Conservation (phyloP, 1,284 basidiomycete species). For the Apiotrichum porosum region DNA sequence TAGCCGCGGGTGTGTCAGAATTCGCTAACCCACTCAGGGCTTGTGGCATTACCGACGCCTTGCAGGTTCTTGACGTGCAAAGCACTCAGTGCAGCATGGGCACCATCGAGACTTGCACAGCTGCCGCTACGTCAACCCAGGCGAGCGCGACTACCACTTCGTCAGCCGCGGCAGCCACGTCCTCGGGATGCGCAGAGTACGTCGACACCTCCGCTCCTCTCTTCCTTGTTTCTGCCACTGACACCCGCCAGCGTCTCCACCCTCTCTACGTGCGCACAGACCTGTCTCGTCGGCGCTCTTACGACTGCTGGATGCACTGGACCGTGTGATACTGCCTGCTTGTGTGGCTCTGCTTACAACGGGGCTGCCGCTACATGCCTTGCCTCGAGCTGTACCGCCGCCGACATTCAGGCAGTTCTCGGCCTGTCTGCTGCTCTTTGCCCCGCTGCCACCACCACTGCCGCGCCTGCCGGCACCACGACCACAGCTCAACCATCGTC, state of each 20-base stretch:
- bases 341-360: neutral
- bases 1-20: too few species aligned
- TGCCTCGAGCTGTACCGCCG: neutral
- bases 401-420: neutral
- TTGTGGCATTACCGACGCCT: neutral
- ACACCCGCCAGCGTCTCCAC: neutral
- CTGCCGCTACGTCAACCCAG: too few species aligned
- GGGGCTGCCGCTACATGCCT: neutral
- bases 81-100: too few species aligned
- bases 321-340: neutral
- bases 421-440: neutral
- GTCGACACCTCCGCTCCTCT: neutral
- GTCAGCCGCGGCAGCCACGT: neutral
- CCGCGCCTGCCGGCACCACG: neutral
- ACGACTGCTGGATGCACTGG: neutral
- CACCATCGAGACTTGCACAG: too few species aligned
- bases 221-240: too few species aligned
- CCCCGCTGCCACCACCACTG: neutral
- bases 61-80: neutral
- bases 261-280: neutral
- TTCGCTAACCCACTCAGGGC: too few species aligned
- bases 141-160: neutral
- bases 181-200: neutral
- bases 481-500: neutral
- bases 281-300: neutral